Conservation (phyloP, 208 protist species). For the Angomonas ambiguus region DNA sequence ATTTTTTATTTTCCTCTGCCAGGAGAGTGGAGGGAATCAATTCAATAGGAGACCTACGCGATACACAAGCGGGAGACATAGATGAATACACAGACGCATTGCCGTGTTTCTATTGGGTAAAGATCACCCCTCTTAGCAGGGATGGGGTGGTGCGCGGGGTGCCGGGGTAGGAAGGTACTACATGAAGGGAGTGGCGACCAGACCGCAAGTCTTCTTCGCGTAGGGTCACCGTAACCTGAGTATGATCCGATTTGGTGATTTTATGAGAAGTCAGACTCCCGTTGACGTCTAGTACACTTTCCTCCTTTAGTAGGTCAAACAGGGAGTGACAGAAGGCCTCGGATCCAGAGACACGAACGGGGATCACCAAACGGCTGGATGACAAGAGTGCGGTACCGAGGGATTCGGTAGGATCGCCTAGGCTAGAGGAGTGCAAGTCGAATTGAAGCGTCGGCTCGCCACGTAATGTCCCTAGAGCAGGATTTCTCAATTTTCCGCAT, state of each 20-base stretch:
- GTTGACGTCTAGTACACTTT: background rate
- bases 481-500: background rate
- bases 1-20: no score
- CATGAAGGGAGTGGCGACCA: background rate
- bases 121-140: background rate
- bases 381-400: background rate
- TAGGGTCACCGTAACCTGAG: background rate
- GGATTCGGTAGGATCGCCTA: background rate
- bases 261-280: background rate
- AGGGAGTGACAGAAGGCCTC: background rate
- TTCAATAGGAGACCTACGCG: no score
- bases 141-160: background rate
- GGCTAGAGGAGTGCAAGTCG: background rate
- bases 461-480: background rate
- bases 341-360: background rate
- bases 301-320: background rate
- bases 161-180: background rate
- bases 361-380: background rate
- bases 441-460: background rate
- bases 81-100: no score
- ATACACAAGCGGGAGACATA: no score
- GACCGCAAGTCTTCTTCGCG: background rate
- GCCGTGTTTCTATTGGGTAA: no score
- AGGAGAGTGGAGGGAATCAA: no score
- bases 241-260: background rate